phyloP scores from a whole-genome alignment of 129 eudicot genomes.

The Silybum marianum region DNA sequence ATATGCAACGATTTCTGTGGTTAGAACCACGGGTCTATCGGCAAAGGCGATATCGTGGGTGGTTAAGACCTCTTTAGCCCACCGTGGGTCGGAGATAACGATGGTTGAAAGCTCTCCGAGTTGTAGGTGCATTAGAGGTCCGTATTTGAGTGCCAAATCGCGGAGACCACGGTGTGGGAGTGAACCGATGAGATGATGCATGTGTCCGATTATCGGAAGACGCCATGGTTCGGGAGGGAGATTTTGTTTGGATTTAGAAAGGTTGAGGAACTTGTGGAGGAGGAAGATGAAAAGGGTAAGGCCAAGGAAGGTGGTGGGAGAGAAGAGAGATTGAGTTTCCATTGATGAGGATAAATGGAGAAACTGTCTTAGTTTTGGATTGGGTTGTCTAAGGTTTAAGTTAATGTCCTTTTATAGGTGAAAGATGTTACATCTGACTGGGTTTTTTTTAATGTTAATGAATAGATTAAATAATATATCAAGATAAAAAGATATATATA shows the following conservation, averaged over 20 bases:
- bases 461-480: too few relatives aligned
- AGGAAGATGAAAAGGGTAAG: background rate
- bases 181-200: constrained; percentile 8
- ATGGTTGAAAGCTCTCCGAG: constrained; percentile 24
- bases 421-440: too few relatives aligned
- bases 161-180: constrained; percentile 2
- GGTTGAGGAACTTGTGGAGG: background rate
- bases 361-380: background rate
- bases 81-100: constrained; percentile 11
- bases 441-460: too few relatives aligned
- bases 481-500: too few relatives aligned
- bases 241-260: background rate
- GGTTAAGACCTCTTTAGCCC: constrained; percentile 34
- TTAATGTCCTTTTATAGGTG: background rate
- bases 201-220: constrained; percentile 9
- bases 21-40: constrained; percentile 10
- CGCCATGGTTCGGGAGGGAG: constrained; percentile 15
- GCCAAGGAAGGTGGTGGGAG: background rate
- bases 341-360: background rate
- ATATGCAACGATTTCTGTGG: background rate
- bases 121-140: constrained; percentile 31
- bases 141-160: constrained; percentile 16
- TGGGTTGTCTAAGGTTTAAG: too few relatives aligned
- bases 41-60: constrained; percentile 25
- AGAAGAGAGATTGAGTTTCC: background rate